Base-by-base conservation (phyloP, 805 yeast species). In the Nakazawaea wyomingensis region DNA sequence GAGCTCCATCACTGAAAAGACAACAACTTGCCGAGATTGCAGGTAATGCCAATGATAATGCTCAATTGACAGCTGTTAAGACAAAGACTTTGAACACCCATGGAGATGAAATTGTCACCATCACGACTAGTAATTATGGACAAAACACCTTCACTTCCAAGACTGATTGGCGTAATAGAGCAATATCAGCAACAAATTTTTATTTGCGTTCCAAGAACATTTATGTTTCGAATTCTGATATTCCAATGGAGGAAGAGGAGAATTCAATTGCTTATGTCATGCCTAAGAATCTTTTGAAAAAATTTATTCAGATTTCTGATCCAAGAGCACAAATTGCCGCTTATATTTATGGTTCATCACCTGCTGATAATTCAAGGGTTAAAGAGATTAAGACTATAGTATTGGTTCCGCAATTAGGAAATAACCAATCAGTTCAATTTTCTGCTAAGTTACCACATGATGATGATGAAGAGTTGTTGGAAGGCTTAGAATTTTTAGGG, bases 91-190 rank as follows among this genome's bases (percentile, higher is more conserved):
- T 81, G 20, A 93, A 88, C 56, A 96, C 86, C 2, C 97, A 90
- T 55, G 99, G 99, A 27, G 99, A 93, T 57, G 95, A 90, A 54
- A 91, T 93, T 54, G 83, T 85, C 33, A 91, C 96, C 0, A 96
- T 91, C 24, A 89, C 98, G 0, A 89, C 98, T 0, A 80, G 90
- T 14, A 79, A 79, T 49, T 90, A 85, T 57, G 99, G 89, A 59
- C 93, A 87, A 54, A 82, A 80, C 64, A 65, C 82, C 13, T 93
- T 93, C 58, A 71, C 82, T 36, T 86, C 96, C 1, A 82, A 79
- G 58, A 80, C 89, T 28, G 96, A 89, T 55, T 93, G 99, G 99
- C 73, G 98, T 52, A 72, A 73, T 42, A 66, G 95, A 31, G 96
- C 97, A 0, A 77, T 93, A 38, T 80, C 95, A 1, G 73, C 95